These are phyloP conservation scores for Plasmodium chabaudi DNA, from an alignment of 169 alveolate genomes.

Conservation along the genomic window DNA sequence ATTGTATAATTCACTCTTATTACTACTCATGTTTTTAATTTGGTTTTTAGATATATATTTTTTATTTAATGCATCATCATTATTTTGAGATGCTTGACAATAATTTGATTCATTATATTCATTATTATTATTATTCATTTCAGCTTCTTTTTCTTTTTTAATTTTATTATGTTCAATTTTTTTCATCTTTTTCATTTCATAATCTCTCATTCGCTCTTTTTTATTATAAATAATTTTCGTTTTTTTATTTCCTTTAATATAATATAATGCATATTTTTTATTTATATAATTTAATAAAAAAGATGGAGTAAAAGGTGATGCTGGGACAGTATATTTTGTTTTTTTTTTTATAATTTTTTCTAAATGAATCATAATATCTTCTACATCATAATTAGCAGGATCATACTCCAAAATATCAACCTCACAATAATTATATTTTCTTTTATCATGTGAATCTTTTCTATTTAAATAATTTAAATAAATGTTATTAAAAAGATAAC, in stretches of 20 bases:
- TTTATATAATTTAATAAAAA: slow-evolving; percentile 30
- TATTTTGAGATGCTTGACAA: too few species aligned
- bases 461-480: slow-evolving; percentile 9
- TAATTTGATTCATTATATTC: too few species aligned
- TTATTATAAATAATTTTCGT: slow-evolving; percentile 25
- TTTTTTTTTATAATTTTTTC: slow-evolving; percentile 22
- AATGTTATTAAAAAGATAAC: slow-evolving; percentile 4
- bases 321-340: slow-evolving; percentile 4
- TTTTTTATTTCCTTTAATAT: slow-evolving; percentile 16
- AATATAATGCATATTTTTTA: slow-evolving; percentile 32
- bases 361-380: slow-evolving; percentile 16
- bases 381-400: slow-evolving; percentile 28
- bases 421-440: slow-evolving; percentile 45
- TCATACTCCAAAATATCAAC: slow-evolving; percentile 37
- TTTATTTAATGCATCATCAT: too few species aligned
- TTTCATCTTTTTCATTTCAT: neutral
- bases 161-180: neutral
- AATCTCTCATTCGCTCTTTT: slow-evolving; percentile 4
- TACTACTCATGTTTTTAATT: slow-evolving; percentile 8
- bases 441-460: slow-evolving; percentile 11
- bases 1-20: neutral
- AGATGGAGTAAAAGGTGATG: slow-evolving; percentile 10
- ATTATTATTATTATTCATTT: neutral
- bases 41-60: too few species aligned
- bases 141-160: neutral